Percentiles rank a stretch among this genome's conserved stretches.
These are phyloP conservation scores for Parastagonospora nodorum DNA, from an alignment of 2,329 filamentous ascomycete species.

Conservation along the genomic window DNA sequence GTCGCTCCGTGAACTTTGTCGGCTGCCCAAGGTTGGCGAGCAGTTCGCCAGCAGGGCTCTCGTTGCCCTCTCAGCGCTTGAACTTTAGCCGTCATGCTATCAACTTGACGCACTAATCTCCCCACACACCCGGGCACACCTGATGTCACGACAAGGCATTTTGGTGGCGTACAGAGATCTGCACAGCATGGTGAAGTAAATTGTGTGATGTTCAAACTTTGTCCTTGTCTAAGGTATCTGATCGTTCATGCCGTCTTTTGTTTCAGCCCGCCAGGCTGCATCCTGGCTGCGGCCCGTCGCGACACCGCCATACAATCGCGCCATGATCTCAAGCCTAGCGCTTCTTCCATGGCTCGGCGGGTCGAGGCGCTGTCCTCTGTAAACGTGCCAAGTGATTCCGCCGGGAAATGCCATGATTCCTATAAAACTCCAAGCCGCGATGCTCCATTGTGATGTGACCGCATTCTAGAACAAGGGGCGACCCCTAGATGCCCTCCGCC, in stretches of 20 bases:
- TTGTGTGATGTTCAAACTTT: slow-evolving; percentile 12
- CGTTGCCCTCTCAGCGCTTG: slow-evolving; percentile 24
- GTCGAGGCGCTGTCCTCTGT: slow-evolving; percentile 1
- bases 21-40: slow-evolving; percentile 17
- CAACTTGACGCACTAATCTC: slow-evolving; percentile 27
- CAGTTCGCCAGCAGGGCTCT: background rate
- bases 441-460: slow-evolving; percentile 34
- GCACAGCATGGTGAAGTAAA: slow-evolving; percentile 3
- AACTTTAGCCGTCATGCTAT: slow-evolving; percentile 15
- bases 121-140: slow-evolving; percentile 15
- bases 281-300: slow-evolving; percentile 14
- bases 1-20: slow-evolving; percentile 5
- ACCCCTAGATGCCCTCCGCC: slow-evolving; percentile 6
- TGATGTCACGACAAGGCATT: slow-evolving; percentile 4
- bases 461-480: slow-evolving; percentile 2
- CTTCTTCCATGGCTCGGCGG: background rate
- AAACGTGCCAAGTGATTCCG: slow-evolving; percentile 34
- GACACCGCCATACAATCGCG: slow-evolving; percentile 11
- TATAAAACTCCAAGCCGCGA: slow-evolving; percentile 45
- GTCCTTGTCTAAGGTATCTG: slow-evolving; percentile 15
- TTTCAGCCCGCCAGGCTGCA: slow-evolving; percentile 17
- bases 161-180: slow-evolving; percentile 4
- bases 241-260: slow-evolving; percentile 11
- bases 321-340: slow-evolving; percentile 16
- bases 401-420: slow-evolving; percentile 33